Conservation (phyloP, 225 moss, liverwort and hornwort species). For the Ulota crispa region DNA sequence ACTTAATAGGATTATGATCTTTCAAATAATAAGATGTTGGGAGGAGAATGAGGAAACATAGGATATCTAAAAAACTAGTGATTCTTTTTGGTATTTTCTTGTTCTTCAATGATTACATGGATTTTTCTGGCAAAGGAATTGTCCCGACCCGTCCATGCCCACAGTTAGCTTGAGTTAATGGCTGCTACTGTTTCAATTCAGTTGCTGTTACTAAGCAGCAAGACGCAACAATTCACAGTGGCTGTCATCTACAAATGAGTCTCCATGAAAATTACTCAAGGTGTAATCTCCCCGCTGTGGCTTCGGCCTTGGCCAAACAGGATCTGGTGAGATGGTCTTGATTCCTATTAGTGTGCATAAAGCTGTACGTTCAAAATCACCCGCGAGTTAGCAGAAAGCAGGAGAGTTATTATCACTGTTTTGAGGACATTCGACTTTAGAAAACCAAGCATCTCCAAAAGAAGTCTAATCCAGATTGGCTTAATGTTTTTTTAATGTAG, state of each 20-base stretch:
- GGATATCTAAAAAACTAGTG: no score
- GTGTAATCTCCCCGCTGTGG: slow-evolving; percentile 45
- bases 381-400: not conserved
- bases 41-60: no score
- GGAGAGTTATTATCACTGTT: not conserved
- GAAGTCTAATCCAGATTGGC: not conserved
- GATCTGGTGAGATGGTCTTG: slow-evolving; percentile 69
- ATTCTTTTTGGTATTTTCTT: no score
- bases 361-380: slow-evolving; percentile 44
- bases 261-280: slow-evolving; percentile 34
- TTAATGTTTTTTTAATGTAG: not conserved
- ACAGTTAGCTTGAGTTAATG: not conserved
- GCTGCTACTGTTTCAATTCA: not conserved
- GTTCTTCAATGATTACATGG: not conserved
- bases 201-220: slow-evolving; percentile 46
- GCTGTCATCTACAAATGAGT: slow-evolving; percentile 66
- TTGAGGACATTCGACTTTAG: not conserved
- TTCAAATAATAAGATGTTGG: no score
- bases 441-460: not conserved
- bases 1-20: no score
- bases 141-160: not conserved
- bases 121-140: not conserved
- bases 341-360: slow-evolving; percentile 74
- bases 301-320: slow-evolving; percentile 52
- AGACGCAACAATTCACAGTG: slow-evolving; percentile 61